Evolutionary conservation across 1,139 yeast genomes (phyloP), one percentile per base, ranked within the genome.

Genomic region (Candida mesenterica): DNA sequence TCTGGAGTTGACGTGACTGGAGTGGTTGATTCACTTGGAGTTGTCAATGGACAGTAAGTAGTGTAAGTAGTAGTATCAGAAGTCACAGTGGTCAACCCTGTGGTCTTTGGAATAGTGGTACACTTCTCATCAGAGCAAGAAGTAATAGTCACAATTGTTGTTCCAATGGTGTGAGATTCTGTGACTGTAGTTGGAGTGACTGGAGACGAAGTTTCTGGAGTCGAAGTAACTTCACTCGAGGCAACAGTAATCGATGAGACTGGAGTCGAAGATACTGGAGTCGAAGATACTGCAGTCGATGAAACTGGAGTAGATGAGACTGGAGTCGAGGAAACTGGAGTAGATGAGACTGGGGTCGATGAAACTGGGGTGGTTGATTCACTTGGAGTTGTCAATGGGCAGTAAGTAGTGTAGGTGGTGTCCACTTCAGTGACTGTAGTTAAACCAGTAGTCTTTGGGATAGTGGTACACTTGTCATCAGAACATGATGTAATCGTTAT

Each of bases 401-500:
- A 35, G 38, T 31, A 35, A 7, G 43, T 37, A 30, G 44, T 38
- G 37, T 30, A 34, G 6, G 29, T 22, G 10, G 39, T 36, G 17
- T 24, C 18, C 15, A 10, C 34, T n/a, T 38, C 53, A 32, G 76
- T 69, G 40, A 61, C 59, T 28, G 65, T 62, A 36, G 72, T 63
- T 36, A 67, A 57, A 45, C 75, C 72, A 40, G 75, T 67, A 36
- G 67, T 59, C 36, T 59, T 63, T 34, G 70, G 58, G 28, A 52
- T 46, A 30, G 54, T 54, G 15, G 63, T 38, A 50, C 76, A 68
- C 30, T 47, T 55, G 44, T 61, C 44, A 40, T 61, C 61, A 9
- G 53, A 42, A 59, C 77, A 72, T 33, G 75, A 65, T 40, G 79
- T 74, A 51, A 68, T 53, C 41, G 76, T 68, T 47, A 68, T 52